Evolutionary conservation across 179 eudicot genomes (phyloP), one percentile per base, ranked within the genome.

Genomic region (Silene coronaria): DNA sequence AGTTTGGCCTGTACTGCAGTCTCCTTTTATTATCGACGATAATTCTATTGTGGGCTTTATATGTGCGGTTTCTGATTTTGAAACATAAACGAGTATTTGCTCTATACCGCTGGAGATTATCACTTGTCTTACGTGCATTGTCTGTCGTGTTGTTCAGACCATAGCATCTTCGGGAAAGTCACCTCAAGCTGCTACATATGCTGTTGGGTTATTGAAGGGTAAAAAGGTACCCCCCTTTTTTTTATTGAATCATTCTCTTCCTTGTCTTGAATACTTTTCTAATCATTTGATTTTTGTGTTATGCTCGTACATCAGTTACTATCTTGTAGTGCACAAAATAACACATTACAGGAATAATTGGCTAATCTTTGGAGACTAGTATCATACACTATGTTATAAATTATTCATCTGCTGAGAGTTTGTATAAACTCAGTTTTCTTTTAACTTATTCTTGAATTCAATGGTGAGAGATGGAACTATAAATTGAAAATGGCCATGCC

Each of bases 171-270:
- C 85, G 27, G 80, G 87, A 84, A 83, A 55, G 78, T 85, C 87
- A 55, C 80, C 84, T 45, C 76, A 24, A 46, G 70, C 71, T 75
- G 73, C 84, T 42, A 84, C 87, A 78, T 87, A 85, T 82, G 91
- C 91, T 61, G 88, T 90, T 82, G 98, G 96, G 76, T 78, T 92
- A 71, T 86, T 94, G 72, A 73, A 45, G 42, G 96, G 86, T 61
- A 85, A 87, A 62, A 88, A 90, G 98, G 98, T 89, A 81, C 59
- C 72, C 60, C 60, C 45, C 12, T 38, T 26, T 59, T 80, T 65
- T 63, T 21, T 66, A 19, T 14, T 6, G 0, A n/a, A 8, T 45
- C 32, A 6, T 67, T 24, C 36, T 66, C 57, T 76, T 36, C 11
- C 16, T 57, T 48, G 59, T 22, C 72, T 55, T 30, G 26, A 57